A percentile compares a stretch with the other conserved stretches of the same genome.
These are phyloP conservation scores for Stemphylium lycopersici DNA, from an alignment of 2,329 filamentous ascomycete species.

Conservation along the genomic window DNA sequence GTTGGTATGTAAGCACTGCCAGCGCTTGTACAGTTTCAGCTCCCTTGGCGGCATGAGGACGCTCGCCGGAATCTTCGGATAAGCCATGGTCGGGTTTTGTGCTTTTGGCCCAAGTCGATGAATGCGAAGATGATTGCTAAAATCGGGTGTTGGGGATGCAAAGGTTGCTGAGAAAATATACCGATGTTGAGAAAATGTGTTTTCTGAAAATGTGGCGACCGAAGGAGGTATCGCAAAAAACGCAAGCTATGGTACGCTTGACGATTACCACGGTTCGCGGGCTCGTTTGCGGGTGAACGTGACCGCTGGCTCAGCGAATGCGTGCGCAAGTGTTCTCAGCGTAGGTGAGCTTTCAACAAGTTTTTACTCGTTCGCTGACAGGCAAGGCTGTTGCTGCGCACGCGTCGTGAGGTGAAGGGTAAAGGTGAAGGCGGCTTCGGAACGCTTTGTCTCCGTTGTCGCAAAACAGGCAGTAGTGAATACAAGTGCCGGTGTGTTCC, in stretches of 20 bases:
- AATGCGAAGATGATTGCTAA: not conserved
- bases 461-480: not conserved
- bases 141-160: not conserved
- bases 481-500: not conserved
- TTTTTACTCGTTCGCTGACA: not conserved
- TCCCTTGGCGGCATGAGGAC: constrained; percentile 33
- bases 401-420: not conserved
- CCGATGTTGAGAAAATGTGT: not conserved
- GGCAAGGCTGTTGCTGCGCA: not conserved
- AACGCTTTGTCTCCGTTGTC: not conserved
- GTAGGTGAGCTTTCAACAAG: not conserved
- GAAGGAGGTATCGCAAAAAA: not conserved
- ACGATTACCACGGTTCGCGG: constrained; percentile 3
- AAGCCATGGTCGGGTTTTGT: constrained; percentile 2
- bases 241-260: constrained; percentile 2
- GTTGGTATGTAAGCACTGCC: constrained; percentile 33
- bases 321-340: not conserved
- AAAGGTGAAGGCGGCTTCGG: not conserved
- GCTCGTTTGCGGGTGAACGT: constrained; percentile 4
- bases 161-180: not conserved
- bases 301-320: not conserved
- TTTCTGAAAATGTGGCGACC: not conserved
- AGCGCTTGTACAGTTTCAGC: constrained; percentile 37
- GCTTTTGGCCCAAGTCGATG: not conserved
- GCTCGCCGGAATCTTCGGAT: constrained; percentile 28